Conservation (phyloP, 768 basidiomycete genomes). For the Leccinum fibrillosum region DNA sequence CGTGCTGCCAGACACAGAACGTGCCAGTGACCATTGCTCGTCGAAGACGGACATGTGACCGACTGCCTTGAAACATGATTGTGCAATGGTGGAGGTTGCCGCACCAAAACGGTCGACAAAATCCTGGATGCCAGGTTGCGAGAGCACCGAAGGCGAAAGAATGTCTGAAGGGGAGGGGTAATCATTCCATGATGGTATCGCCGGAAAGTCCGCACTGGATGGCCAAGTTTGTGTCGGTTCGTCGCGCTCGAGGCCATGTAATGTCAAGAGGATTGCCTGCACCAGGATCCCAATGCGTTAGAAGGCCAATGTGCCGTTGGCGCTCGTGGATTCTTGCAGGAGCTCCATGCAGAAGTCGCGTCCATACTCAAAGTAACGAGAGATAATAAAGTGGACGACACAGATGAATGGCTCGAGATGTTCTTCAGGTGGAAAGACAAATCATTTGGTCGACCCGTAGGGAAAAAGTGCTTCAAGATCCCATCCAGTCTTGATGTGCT, state of each 20-base stretch:
- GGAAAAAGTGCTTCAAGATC: constrained; percentile 53
- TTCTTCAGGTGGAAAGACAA: constrained; percentile 66
- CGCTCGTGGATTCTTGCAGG: constrained; percentile 61
- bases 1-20: constrained; percentile 34
- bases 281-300: constrained; percentile 42
- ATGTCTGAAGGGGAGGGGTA: constrained; percentile 69
- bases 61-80: constrained; percentile 57
- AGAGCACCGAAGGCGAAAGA: constrained; percentile 49
- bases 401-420: constrained; percentile 73
- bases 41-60: constrained; percentile 83
- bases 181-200: constrained; percentile 51
- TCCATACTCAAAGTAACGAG: constrained; percentile 82
- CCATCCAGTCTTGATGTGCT: constrained; percentile 77
- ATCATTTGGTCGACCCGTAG: constrained; percentile 24
- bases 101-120: constrained; percentile 66
- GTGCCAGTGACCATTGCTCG: constrained; percentile 71
- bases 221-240: constrained; percentile 75
- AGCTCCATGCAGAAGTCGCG: constrained; percentile 78
- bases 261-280: constrained; percentile 38
- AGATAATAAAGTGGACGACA: constrained; percentile 78
- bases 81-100: constrained; percentile 54
- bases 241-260: constrained; percentile 72
- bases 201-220: constrained; percentile 62
- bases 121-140: constrained; percentile 66
- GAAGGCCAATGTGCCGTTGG: constrained; percentile 51